Percentiles rank a stretch among this genome's conserved stretches.
phyloP scores from a whole-genome alignment of 768 basidiomycete species.

The Trametes cubensis region DNA sequence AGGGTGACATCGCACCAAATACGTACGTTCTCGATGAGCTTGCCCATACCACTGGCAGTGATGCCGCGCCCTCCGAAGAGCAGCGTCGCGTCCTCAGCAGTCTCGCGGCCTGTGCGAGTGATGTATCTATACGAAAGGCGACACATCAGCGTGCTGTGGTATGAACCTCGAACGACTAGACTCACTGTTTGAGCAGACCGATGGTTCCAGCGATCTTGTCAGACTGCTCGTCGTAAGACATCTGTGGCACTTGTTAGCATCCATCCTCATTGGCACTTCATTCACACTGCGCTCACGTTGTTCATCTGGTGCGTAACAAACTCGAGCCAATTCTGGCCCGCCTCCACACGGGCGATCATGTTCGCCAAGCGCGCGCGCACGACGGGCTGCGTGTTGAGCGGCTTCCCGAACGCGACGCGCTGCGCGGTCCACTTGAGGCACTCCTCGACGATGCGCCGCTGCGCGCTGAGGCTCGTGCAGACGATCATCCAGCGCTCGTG shows the following conservation, averaged over 20 bases:
- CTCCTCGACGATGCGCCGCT: constrained; percentile 85
- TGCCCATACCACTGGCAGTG: constrained; percentile 87
- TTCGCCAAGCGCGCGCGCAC: constrained; percentile 83
- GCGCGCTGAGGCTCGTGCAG: constrained; percentile 68
- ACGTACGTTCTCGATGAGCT: constrained; percentile 76
- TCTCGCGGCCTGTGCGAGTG: constrained; percentile 65
- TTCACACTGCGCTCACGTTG: constrained; percentile 48
- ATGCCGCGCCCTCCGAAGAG: constrained; percentile 90
- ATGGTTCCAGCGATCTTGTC: constrained; percentile 87
- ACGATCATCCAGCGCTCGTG: constrained; percentile 91
- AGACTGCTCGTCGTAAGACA: constrained; percentile 85
- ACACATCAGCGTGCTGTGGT: constrained; percentile 9
- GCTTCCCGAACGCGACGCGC: constrained; percentile 89
- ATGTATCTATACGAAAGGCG: constrained; percentile 52
- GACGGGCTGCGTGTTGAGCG: constrained; percentile 78
- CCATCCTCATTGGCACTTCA: constrained; percentile 1
- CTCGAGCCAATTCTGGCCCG: constrained; percentile 88
- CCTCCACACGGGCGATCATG: constrained; percentile 92
- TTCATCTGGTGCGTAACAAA: constrained; percentile 91
- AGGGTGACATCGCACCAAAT: not conserved
- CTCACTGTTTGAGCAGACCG: constrained; percentile 85
- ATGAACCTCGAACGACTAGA: constrained; percentile 10
- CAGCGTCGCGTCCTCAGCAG: constrained; percentile 75
- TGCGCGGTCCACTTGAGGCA: constrained; percentile 93
- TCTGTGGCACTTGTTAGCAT: constrained; percentile 45